phyloP scores from a whole-genome alignment of 441 rosid species.

The Eugenia klotzschiana region DNA sequence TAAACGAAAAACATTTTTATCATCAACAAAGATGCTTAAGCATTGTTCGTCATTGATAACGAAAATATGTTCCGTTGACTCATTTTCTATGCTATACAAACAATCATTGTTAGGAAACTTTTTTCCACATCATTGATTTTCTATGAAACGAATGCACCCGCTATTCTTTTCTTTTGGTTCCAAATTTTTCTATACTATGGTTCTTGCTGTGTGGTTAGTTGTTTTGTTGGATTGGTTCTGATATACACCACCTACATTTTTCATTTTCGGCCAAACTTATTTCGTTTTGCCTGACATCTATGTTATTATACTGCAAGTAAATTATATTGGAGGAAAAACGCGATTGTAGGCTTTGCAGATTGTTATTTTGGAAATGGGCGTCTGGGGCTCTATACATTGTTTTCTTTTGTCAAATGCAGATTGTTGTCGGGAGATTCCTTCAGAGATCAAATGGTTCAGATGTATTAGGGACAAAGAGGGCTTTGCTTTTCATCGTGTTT shows the following conservation, averaged over 20 bases:
- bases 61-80: background rate
- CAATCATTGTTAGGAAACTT: background rate
- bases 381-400: background rate
- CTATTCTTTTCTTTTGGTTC: background rate
- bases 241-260: background rate
- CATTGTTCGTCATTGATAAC: background rate
- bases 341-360: background rate
- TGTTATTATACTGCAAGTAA: background rate
- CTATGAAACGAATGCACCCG: background rate
- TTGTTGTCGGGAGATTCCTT: conserved; percentile 81
- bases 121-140: background rate
- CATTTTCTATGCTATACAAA: background rate
- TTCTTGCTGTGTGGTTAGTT: background rate
- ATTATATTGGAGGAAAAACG: background rate
- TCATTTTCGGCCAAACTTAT: background rate
- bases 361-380: background rate
- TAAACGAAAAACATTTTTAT: background rate
- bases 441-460: conserved; percentile 56
- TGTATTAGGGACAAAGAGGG: conserved; percentile 64
- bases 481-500: conserved; percentile 51
- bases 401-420: conserved; percentile 23
- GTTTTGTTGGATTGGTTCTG: background rate
- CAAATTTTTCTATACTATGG: background rate
- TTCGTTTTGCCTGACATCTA: background rate
- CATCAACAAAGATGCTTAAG: background rate